Conservation (phyloP, 352 stramenopile species). For the Phytophthora pini region DNA sequence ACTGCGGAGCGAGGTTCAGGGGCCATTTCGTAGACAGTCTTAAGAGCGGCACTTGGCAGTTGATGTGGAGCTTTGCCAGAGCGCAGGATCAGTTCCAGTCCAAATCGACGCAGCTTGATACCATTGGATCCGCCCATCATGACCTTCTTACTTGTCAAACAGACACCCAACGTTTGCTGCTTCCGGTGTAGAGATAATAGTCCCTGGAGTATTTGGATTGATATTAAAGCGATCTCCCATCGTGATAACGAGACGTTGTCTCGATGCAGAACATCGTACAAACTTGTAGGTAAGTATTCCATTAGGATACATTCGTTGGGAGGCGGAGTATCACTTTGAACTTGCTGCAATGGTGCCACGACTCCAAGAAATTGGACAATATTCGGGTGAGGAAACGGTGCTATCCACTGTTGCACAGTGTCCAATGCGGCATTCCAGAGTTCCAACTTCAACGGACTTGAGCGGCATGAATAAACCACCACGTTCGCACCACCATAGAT, state of each 20-base stretch:
- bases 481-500: constrained; percentile 32
- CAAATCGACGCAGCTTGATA: constrained; percentile 67
- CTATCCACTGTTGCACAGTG: constrained; percentile 36
- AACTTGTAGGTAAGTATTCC: constrained; percentile 49
- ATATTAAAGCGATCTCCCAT: constrained; percentile 55
- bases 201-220: constrained; percentile 44
- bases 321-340: constrained; percentile 1
- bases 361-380: constrained; percentile 56
- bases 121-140: constrained; percentile 46
- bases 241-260: constrained; percentile 46
- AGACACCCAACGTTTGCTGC: constrained; percentile 45
- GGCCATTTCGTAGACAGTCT: constrained; percentile 38
- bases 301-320: constrained; percentile 43
- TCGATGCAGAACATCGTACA: constrained; percentile 64
- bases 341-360: constrained; percentile 14
- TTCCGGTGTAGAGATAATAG: constrained; percentile 55
- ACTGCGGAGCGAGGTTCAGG: not conserved
- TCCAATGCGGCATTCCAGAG: constrained; percentile 44
- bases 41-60: constrained; percentile 22
- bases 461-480: constrained; percentile 46
- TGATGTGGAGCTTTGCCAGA: constrained; percentile 30
- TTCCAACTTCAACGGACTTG: constrained; percentile 36
- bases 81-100: constrained; percentile 43
- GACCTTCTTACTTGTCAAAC: constrained; percentile 75
- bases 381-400: constrained; percentile 51